Evolutionary conservation across 2,329 filamentous ascomycete species (phyloP).

Genomic region (Alternaria sp.): DNA sequence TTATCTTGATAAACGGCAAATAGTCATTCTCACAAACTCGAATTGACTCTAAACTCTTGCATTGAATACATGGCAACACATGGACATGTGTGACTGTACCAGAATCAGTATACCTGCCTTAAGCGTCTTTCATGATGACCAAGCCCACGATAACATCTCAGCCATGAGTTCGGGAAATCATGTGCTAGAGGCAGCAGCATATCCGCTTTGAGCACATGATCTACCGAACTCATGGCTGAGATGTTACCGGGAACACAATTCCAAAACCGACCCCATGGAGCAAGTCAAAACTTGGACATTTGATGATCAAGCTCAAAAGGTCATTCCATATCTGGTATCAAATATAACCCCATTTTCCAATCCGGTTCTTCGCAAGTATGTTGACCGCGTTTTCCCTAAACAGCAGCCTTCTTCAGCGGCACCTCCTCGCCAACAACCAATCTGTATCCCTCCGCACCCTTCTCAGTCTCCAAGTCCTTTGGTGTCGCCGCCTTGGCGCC

Average conservation of each 20-base stretch:
- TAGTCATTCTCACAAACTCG: too few relatives aligned
- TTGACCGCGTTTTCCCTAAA: not conserved
- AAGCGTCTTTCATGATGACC: not conserved
- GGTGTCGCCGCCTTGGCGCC: slow-evolving; percentile 67
- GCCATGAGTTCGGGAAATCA: too few relatives aligned
- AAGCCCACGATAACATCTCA: too few relatives aligned
- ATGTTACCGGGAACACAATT: too few relatives aligned
- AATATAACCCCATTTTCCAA: not conserved
- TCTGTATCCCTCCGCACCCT: slow-evolving; percentile 56
- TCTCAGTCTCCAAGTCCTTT: slow-evolving; percentile 56
- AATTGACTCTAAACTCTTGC: not conserved
- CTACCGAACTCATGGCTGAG: too few relatives aligned
- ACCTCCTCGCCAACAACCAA: slow-evolving; percentile 47
- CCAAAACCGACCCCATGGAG: too few relatives aligned
- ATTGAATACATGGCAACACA: not conserved
- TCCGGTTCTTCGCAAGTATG: not conserved
- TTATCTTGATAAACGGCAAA: too few relatives aligned
- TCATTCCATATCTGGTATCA: not conserved
- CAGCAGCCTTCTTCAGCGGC: slow-evolving; percentile 27
- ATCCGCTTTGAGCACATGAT: too few relatives aligned
- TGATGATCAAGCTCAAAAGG: not conserved
- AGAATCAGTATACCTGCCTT: not conserved
- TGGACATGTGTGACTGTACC: not conserved
- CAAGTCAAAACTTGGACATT: too few relatives aligned
- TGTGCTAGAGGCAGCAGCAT: too few relatives aligned